Evolutionary conservation across 768 basidiomycete genomes (phyloP).

Genomic region (Suillus lakei): DNA sequence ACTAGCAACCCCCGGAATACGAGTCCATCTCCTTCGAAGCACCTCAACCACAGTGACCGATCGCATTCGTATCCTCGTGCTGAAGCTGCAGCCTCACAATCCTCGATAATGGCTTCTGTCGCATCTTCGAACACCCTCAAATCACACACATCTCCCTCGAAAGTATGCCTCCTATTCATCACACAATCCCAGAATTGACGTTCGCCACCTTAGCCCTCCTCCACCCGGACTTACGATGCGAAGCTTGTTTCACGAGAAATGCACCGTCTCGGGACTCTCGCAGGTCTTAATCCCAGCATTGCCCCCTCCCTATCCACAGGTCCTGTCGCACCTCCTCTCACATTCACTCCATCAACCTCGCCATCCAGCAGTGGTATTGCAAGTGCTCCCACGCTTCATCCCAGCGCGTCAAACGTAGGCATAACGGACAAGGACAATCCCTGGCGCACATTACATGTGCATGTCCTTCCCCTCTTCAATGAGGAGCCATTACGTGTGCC

Average conservation of each 20-base stretch:
- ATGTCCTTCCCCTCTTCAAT: conserved; percentile 91
- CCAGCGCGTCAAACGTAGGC: conserved; percentile 38
- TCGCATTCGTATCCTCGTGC: conserved; percentile 44
- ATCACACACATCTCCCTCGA: conserved; percentile 40
- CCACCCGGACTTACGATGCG: conserved; percentile 77
- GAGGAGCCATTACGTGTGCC: conserved; percentile 84
- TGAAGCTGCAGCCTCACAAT: conserved; percentile 34
- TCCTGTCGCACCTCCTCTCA: conserved; percentile 52
- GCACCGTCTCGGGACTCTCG: conserved; percentile 76
- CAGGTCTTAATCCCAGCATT: conserved; percentile 54
- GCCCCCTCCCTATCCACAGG: conserved; percentile 42
- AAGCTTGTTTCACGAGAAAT: conserved; percentile 85
- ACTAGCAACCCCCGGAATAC: conserved; percentile 40
- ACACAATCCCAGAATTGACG: conserved; percentile 13
- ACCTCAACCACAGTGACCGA: conserved; percentile 38
- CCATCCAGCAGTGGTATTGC: conserved; percentile 43
- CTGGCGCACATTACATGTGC: conserved; percentile 84
- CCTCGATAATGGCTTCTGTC: conserved; percentile 31
- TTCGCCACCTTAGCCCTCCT: conserved; percentile 45
- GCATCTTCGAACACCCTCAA: conserved; percentile 28
- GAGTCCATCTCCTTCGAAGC: conserved; percentile 31
- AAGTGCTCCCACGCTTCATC: conserved; percentile 19
- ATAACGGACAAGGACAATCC: conserved; percentile 62
- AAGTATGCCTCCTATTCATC: conserved; percentile 25
- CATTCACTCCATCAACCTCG: conserved; percentile 43